Percentiles rank a stretch among this genome's conserved stretches.
These are phyloP conservation scores for Salix exigua DNA, from an alignment of 345 rosid species.

Conservation along the genomic window DNA sequence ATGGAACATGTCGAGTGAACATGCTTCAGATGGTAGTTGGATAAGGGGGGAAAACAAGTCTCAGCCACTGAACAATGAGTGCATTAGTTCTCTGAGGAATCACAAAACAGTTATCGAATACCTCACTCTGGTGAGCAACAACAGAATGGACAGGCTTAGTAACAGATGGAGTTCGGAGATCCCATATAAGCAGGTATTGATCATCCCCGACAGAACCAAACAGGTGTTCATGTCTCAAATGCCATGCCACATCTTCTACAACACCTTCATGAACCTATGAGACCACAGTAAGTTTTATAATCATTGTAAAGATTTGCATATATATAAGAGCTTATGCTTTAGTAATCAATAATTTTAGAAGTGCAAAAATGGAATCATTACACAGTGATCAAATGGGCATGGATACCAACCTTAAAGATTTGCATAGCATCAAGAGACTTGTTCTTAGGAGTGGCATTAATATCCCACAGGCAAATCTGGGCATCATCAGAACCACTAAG, in stretches of 20 bases:
- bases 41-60: neutral
- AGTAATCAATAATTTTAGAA: neutral
- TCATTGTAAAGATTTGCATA: neutral
- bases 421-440: conserved; percentile 80
- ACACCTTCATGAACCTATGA: conserved; percentile 94
- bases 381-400: neutral
- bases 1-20: neutral
- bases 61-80: neutral
- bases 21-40: neutral
- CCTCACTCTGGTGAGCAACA: conserved; percentile 98
- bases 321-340: neutral
- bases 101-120: conserved; percentile 14
- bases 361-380: neutral
- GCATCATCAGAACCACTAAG: conserved; percentile 99
- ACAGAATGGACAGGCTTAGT: conserved; percentile 82
- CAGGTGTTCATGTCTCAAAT: conserved; percentile 85
- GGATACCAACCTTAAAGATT: conserved; percentile 57
- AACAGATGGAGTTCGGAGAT: conserved; percentile 67
- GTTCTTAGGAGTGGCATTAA: conserved; percentile 71
- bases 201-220: conserved; percentile 99
- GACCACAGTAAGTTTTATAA: neutral
- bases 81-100: neutral
- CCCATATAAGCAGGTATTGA: conserved; percentile 89
- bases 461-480: conserved; percentile 97
- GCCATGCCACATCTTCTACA: conserved; percentile 99